Evolutionary conservation across 352 stramenopile genomes (phyloP), one percentile per base, ranked within the genome.

Genomic region (Pythium oligandrum): DNA sequence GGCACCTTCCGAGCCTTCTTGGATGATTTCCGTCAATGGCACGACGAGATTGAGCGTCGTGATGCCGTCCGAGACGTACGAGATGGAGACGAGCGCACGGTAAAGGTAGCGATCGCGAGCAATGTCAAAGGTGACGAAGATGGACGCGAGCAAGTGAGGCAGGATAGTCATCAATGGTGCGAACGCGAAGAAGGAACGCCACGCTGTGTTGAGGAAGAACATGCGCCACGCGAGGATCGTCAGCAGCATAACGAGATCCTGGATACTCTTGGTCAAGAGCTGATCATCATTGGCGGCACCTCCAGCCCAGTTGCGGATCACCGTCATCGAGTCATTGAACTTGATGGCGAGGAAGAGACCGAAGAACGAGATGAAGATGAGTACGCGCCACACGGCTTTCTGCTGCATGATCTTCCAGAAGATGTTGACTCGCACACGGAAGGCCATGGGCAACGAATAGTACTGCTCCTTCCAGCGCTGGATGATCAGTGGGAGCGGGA

Each of bases 331-430:
- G 56, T 83, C 61, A 36, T 47, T 68, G 60, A 88, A 88, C 49
- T 73, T 73, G 51, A 86, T 73, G 37, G 65, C 52, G 30, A 83
- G 50, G 55, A 88, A 88, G 3, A 88, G 38, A 36, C 59, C 74
- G 54, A 83, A 88, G 52, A 83, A 67, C 44, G 65, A 75, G 52
- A 83, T 79, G 57, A 88, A 88, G 40, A 69, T 70, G 10, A 88
- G 57, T 51, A 85, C 78, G 31, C 70, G 70, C 75, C 78, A 86
- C 66, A 88, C 75, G 6, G 73, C 78, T 54, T 86, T 86, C 58
- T 88, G 78, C 63, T 86, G 71, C 66, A 85, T 83, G 65, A 85
- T 83, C 63, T 86, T 88, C 78, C 73, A 86, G 49, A 84, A 64
- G 51, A 81, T 84, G 50, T 81, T 69, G 12, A 64, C 75, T 39